A percentile compares a stretch with the other conserved stretches of the same genome.
phyloP scores from a whole-genome alignment of 257 asterid genomes.

The Solanum pinnatisectum region DNA sequence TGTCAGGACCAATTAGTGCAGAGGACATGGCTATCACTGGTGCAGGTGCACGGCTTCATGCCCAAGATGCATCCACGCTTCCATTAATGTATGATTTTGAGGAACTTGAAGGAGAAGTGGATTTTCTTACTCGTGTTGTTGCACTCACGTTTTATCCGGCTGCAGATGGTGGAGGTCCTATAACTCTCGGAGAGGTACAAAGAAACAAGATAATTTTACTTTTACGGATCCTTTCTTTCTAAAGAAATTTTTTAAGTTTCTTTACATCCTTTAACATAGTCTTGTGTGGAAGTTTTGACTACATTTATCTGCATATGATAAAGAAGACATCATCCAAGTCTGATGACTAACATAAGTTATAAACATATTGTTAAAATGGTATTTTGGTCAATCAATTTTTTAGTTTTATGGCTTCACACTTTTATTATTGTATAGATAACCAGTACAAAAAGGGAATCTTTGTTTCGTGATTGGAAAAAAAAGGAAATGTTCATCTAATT shows the following conservation, averaged over 20 bases:
- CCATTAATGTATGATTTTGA: constrained; percentile 87
- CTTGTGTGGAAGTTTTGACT: not conserved
- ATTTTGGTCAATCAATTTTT: not conserved
- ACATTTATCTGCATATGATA: too few relatives aligned
- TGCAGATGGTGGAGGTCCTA: constrained; percentile 66
- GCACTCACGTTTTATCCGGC: constrained; percentile 91
- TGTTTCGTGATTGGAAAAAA: not conserved
- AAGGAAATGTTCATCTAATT: not conserved
- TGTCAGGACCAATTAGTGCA: constrained; percentile 63
- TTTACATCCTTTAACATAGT: not conserved
- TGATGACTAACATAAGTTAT: not conserved
- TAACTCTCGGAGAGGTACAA: constrained; percentile 94
- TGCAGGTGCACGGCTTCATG: constrained; percentile 80
- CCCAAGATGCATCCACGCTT: constrained; percentile 59
- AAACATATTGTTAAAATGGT: not conserved
- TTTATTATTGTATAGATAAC: not conserved
- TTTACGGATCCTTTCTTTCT: not conserved
- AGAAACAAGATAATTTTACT: constrained; percentile 4
- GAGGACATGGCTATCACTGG: constrained; percentile 98
- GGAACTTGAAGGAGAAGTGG: constrained; percentile 92
- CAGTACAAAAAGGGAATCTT: not conserved
- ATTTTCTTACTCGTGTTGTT: constrained; percentile 89
- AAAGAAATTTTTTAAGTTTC: not conserved
- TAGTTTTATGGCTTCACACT: not conserved
- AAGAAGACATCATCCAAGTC: not conserved